Evolutionary conservation across 2,329 filamentous ascomycete genomes (phyloP).

Genomic region (Pseudogymnoascus destructans): DNA sequence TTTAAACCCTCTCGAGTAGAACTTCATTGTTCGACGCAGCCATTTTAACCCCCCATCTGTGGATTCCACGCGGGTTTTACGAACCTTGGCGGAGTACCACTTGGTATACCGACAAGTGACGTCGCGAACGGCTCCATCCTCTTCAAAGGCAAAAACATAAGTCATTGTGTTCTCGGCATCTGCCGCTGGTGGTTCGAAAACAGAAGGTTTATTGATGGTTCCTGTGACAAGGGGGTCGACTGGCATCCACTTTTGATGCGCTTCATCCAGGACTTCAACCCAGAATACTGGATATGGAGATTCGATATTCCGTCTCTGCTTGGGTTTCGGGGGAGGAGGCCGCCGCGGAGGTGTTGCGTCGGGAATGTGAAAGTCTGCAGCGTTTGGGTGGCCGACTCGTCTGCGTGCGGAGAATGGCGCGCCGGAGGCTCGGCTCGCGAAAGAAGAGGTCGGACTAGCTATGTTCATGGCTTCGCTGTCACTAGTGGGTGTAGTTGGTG

Average conservation of each 20-base stretch:
- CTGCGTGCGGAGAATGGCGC: constrained; percentile 18
- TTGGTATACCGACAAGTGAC: constrained; percentile 82
- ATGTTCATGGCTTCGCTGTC: constrained; percentile 17
- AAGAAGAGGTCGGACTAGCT: constrained; percentile 10
- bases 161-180: constrained; percentile 64
- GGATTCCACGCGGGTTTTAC: constrained; percentile 64
- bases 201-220: constrained; percentile 60
- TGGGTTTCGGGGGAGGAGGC: constrained; percentile 25
- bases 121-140: constrained; percentile 64
- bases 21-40: constrained; percentile 40
- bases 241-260: constrained; percentile 82
- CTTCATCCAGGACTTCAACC: constrained; percentile 81
- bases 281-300: constrained; percentile 78
- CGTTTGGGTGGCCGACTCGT: constrained; percentile 28
- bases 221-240: constrained; percentile 75
- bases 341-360: constrained; percentile 26
- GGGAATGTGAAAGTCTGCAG: constrained; percentile 40
- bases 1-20: constrained; percentile 32
- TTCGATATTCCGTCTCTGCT: constrained; percentile 42
- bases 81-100: constrained; percentile 80
- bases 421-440: constrained; percentile 11
- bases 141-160: constrained; percentile 79
- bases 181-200: constrained; percentile 69
- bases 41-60: constrained; percentile 36
- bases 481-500: constrained; percentile 23